Conservation (phyloP, 768 basidiomycete species). For the Cantharellus cinnabarinus region DNA sequence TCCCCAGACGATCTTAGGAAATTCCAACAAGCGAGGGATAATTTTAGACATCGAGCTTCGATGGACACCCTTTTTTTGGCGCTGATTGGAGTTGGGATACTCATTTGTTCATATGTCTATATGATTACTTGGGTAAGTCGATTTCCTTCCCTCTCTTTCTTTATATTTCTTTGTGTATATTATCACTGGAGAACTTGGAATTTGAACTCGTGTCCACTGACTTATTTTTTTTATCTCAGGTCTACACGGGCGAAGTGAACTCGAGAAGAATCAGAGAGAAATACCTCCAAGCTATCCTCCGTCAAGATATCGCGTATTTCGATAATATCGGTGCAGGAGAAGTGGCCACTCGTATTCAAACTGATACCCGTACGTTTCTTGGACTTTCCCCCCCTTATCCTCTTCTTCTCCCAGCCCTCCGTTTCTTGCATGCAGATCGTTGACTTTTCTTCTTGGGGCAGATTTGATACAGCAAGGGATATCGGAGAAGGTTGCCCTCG, state of each 20-base stretch:
- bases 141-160: slow-evolving; percentile 15
- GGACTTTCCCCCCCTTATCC: neutral
- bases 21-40: slow-evolving; percentile 18
- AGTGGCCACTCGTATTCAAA: slow-evolving; percentile 24
- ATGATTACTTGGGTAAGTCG: slow-evolving; percentile 23
- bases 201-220: slow-evolving; percentile 5
- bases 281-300: slow-evolving; percentile 21
- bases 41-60: slow-evolving; percentile 34
- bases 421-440: neutral
- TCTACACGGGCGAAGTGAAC: slow-evolving; percentile 21
- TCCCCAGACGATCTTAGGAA: slow-evolving; percentile 16
- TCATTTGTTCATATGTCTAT: slow-evolving; percentile 50
- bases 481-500: slow-evolving; percentile 25
- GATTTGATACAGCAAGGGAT: slow-evolving; percentile 24
- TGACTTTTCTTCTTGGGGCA: neutral
- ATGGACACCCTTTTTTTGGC: slow-evolving; percentile 43
- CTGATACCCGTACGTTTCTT: slow-evolving; percentile 10
- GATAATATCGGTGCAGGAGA: slow-evolving; percentile 26
- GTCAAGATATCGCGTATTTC: slow-evolving; percentile 25
- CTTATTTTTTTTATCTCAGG: slow-evolving; percentile 13
- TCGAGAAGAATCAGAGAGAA: slow-evolving; percentile 21
- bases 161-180: slow-evolving; percentile 32
- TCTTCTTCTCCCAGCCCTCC: neutral
- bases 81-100: slow-evolving; percentile 53
- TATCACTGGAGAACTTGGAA: neutral